Evolutionary conservation across 805 yeast genomes (phyloP).

Genomic region (Zygosaccharomyces pseudorouxii): DNA sequence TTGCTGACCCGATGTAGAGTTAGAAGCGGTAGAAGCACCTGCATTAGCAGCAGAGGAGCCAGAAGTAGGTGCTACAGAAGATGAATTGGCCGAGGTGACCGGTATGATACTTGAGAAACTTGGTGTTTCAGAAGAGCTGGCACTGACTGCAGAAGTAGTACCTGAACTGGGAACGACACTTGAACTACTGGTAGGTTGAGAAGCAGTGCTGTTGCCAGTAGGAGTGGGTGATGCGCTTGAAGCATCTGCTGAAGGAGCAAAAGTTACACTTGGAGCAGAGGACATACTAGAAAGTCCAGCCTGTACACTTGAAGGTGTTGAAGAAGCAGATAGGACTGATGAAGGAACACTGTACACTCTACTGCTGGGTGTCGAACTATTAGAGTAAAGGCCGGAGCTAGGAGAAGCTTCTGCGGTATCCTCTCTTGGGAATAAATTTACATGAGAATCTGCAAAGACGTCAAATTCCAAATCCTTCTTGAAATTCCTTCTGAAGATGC

Average conservation of each 20-base stretch:
- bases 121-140: not conserved
- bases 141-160: not conserved
- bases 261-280: not conserved
- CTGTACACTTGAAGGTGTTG: not conserved
- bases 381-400: not conserved
- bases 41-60: not conserved
- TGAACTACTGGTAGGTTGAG: not conserved
- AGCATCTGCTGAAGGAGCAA: constrained; percentile 1
- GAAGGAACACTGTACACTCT: not conserved
- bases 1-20: not conserved
- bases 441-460: constrained; percentile 5
- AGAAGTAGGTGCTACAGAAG: not conserved
- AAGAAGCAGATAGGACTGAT: not conserved
- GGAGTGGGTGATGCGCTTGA: not conserved
- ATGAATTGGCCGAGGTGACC: not conserved
- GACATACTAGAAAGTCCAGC: not conserved
- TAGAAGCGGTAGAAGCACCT: not conserved
- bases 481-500: constrained; percentile 11
- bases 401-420: not conserved
- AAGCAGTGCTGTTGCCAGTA: not conserved
- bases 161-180: not conserved
- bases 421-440: constrained; percentile 1
- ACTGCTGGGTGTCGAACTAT: not conserved
- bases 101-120: not conserved
- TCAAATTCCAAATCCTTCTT: constrained; percentile 12